These are phyloP conservation scores for Penicillium antarcticum DNA, from an alignment of 495 filamentous ascomycete species.

Conservation along the genomic window DNA sequence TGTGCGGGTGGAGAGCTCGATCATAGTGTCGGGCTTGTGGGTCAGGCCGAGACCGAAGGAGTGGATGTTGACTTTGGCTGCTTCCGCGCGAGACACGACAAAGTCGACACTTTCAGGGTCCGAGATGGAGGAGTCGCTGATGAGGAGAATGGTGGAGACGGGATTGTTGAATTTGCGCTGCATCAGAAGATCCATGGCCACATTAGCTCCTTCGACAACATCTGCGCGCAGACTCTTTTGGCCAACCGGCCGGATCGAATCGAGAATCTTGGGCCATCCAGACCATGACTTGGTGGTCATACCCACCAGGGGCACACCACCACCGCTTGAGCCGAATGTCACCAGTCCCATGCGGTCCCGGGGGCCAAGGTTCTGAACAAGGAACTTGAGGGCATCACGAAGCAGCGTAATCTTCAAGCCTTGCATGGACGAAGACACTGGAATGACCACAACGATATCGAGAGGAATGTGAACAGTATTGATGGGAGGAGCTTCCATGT, in stretches of 20 bases:
- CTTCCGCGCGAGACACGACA: slow-evolving; percentile 95
- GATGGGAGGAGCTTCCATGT: slow-evolving; percentile 48
- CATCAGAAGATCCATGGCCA: slow-evolving; percentile 99
- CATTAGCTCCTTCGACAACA: slow-evolving; percentile 96
- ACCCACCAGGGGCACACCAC: slow-evolving; percentile 91
- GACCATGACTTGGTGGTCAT: slow-evolving; percentile 94
- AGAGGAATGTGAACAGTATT: slow-evolving; percentile 83
- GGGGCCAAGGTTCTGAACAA: slow-evolving; percentile 88
- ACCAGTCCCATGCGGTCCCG: slow-evolving; percentile 96
- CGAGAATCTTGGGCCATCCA: slow-evolving; percentile 85
- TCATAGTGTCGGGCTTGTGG: slow-evolving; percentile 98
- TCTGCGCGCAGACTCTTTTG: slow-evolving; percentile 96
- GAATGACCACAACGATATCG: slow-evolving; percentile 95
- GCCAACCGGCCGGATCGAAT: slow-evolving; percentile 86
- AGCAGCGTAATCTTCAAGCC: slow-evolving; percentile 95
- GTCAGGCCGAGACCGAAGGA: slow-evolving; percentile 95
- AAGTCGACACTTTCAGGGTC: slow-evolving; percentile 97
- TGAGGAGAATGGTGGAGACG: slow-evolving; percentile 91
- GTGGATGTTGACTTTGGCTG: slow-evolving; percentile 95
- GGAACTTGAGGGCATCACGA: slow-evolving; percentile 89
- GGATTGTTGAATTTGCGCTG: slow-evolving; percentile 95
- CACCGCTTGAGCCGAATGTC: slow-evolving; percentile 93
- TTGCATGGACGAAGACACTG: slow-evolving; percentile 98
- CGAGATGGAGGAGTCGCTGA: slow-evolving; percentile 98
- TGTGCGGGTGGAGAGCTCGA: slow-evolving; percentile 90